Evolutionary conservation across 108 stramenopile species (phyloP), one percentile per base, ranked within the genome.

Genomic region (Cyclotella choctawhatcheeana): DNA sequence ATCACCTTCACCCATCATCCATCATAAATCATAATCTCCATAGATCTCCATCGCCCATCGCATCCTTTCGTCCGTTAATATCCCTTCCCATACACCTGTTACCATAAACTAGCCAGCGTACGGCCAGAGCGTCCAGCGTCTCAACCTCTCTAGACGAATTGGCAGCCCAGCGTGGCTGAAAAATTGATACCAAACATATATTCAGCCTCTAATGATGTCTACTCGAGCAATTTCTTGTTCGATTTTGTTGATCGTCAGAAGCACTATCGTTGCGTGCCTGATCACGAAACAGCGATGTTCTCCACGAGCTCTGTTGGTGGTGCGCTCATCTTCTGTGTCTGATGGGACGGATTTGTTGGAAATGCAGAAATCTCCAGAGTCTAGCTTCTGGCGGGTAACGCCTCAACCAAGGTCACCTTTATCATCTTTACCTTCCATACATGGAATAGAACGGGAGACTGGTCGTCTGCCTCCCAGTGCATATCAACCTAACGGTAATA

Each of bases 401-500:
- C 67, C 72, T 45, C 34, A 35, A 54, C 44, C 55, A 50, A 48
- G 10, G 14, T 56, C 52, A 20, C 14, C 20, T 22, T 48, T 37
- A 5, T 47, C 61, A 24, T 64, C 56, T 29, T 47, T 76, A 27
- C 79, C 79, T 29, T 44, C 79, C 62, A 29, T 55, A 54, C 35
- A 69, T 47, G 22, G 40, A 21, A 29, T 75, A 26, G 74, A 80
- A 18, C 56, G 44, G n/a, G 69, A 78, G 66, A 59, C 64, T 30
- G 69, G 77, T 5, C 58, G 56, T 52, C 53, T 80, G 33, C 79
- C 79, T 33, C 68, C 74, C 3, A 71, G 79, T 32, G 73, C 79
- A n/a, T 80, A 80, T 43, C 53, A 55, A 18, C 26, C 32, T 13
- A 37, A 52, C 35, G 60, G 21, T 32, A 22, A 8, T 12, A 69